A percentile compares a stretch with the other conserved stretches of the same genome.
Evolutionary conservation across 192 early-diverging fungal species (phyloP).

Genomic region (Thoreauomyces humboldtii): DNA sequence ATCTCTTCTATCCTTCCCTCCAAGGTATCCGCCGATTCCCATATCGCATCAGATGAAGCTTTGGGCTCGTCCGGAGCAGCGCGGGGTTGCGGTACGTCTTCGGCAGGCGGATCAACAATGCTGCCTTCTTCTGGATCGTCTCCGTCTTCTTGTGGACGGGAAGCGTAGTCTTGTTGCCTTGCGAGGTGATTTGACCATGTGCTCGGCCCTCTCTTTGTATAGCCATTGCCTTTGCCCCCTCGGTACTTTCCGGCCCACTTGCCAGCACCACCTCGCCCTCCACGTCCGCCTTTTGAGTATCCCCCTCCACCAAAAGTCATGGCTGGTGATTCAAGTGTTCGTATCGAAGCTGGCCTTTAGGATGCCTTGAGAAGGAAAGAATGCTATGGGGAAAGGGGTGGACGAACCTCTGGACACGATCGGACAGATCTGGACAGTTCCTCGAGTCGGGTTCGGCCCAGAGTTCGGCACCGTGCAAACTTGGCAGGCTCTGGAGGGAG

Average conservation of each 20-base stretch:
- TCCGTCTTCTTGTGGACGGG: not conserved
- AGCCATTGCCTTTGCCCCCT: slow-evolving; percentile 1
- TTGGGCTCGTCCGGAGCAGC: not conserved
- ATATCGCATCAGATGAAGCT: not conserved
- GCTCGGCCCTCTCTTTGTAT: slow-evolving; percentile 2
- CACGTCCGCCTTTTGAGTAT: not conserved
- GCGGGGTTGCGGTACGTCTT: not conserved
- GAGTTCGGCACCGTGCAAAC: too few species aligned
- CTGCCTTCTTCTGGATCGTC: not conserved
- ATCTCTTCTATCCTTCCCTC: slow-evolving; percentile 17
- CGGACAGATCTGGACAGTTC: too few species aligned
- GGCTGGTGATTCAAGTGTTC: too few species aligned
- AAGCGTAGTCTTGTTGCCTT: not conserved
- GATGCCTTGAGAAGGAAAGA: too few species aligned
- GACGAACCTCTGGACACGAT: too few species aligned
- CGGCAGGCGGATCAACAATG: not conserved
- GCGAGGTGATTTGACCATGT: slow-evolving; percentile 7
- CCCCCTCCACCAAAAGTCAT: not conserved
- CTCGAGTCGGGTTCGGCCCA: too few species aligned
- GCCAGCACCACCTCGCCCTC: not conserved
- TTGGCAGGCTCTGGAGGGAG: too few species aligned
- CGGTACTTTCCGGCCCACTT: not conserved
- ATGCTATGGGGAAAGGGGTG: too few species aligned
- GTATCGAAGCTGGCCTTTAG: too few species aligned
- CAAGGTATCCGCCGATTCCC: slow-evolving; percentile 1